Percentiles rank a stretch among this genome's conserved stretches.
Evolutionary conservation across 2,329 filamentous ascomycete genomes (phyloP).

Genomic region (Cladophialophora bantiana): DNA sequence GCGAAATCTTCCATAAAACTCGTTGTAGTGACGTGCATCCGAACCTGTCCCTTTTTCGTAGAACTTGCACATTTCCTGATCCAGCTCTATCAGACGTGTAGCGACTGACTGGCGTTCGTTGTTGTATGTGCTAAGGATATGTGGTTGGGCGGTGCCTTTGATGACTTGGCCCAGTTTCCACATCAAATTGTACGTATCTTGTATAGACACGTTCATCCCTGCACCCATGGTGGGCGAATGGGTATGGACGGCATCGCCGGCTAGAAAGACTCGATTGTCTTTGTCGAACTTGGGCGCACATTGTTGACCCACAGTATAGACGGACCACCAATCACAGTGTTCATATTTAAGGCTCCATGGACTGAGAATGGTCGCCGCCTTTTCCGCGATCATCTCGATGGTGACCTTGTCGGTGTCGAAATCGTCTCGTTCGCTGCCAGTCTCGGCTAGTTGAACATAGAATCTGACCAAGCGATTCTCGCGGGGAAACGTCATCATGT

Average conservation of each 20-base stretch:
- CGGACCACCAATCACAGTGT: slow-evolving; percentile 72
- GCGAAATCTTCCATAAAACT: slow-evolving; percentile 65
- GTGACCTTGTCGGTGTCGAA: slow-evolving; percentile 66
- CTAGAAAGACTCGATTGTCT: slow-evolving; percentile 69
- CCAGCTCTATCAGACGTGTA: slow-evolving; percentile 70
- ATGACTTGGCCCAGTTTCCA: slow-evolving; percentile 64
- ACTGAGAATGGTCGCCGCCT: slow-evolving; percentile 68
- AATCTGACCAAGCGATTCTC: slow-evolving; percentile 68
- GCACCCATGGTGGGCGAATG: slow-evolving; percentile 62
- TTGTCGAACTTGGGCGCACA: slow-evolving; percentile 65
- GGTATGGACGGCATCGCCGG: slow-evolving; percentile 69
- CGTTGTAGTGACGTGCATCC: slow-evolving; percentile 67
- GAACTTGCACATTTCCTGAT: slow-evolving; percentile 45
- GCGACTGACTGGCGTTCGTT: slow-evolving; percentile 66
- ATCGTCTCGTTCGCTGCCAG: slow-evolving; percentile 45
- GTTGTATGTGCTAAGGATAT: slow-evolving; percentile 60
- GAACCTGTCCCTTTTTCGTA: slow-evolving; percentile 48
- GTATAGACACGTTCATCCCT: slow-evolving; percentile 76
- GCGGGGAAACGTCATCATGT: slow-evolving; percentile 69
- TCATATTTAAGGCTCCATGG: slow-evolving; percentile 72
- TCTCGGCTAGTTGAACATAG: slow-evolving; percentile 35
- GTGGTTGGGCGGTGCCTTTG: slow-evolving; percentile 49
- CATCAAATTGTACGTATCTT: slow-evolving; percentile 67
- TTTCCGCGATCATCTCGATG: slow-evolving; percentile 66
- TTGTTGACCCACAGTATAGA: slow-evolving; percentile 62